phyloP scores from a whole-genome alignment of 148 eudicot species.

The Rhododendron simsii region DNA sequence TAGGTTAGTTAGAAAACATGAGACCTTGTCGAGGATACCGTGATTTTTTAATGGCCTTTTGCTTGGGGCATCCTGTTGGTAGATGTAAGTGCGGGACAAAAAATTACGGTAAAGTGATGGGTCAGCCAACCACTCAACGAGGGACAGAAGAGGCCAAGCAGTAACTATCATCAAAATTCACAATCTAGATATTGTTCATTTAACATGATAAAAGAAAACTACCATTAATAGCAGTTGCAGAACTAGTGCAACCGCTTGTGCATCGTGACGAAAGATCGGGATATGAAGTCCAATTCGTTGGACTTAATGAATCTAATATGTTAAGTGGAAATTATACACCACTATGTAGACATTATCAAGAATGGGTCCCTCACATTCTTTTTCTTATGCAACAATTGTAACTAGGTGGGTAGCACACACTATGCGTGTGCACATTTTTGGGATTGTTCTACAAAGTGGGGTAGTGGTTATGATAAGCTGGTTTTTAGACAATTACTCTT shows the following conservation, averaged over 20 bases:
- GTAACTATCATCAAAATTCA: background rate
- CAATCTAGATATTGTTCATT: background rate
- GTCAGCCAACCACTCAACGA: background rate
- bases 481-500: background rate
- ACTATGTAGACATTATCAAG: background rate
- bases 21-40: background rate
- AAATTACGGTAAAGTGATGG: background rate
- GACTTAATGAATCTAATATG: background rate
- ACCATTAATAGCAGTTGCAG: conserved; percentile 1
- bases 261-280: background rate
- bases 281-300: background rate
- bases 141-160: background rate
- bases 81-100: background rate
- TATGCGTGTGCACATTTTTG: background rate
- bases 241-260: background rate
- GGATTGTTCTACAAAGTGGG: background rate
- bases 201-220: background rate
- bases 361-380: background rate
- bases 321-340: background rate
- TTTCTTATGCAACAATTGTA: background rate
- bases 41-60: background rate
- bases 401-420: background rate
- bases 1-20: background rate
- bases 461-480: background rate
- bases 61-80: background rate